Base-by-base conservation (phyloP, 148 eudicot genomes). In the Spergularia bocconei region DNA sequence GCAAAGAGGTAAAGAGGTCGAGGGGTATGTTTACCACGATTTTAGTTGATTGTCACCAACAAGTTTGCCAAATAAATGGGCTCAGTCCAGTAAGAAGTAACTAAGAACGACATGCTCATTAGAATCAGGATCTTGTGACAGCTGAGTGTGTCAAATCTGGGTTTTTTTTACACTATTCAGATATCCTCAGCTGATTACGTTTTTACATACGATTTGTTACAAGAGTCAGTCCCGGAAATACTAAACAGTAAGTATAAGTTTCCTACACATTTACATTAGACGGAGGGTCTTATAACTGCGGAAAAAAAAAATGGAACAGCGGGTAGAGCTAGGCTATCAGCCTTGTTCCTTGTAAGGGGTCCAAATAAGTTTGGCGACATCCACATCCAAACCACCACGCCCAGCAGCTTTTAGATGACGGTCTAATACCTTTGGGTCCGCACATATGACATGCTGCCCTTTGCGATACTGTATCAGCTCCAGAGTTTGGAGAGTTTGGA, bases 361-460 rank as follows among this genome's bases (percentile, higher is more conserved):
- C 98, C 98, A 94, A 33, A 94, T 94, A 76, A 94, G 83, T 77
- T 91, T 94, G 72, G 93, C 76, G 47, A 86, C 97, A 84, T 94
- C 93, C 17, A 91, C 96, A 20, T 88, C 98, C 55, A 91, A 91
- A 79, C 97, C 98, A 54, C 93, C 97, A 33, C 96, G 90, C 14
- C 98, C 98, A 54, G 98, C 98, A 76, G 98, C 97, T 86, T 91
- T 94, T 15, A 94, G 87, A 80, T 94, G 98, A 51, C 98, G 97
- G 70, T 94, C 98, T 80, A 94, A 79, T 15, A 94, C 93, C 89
- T 91, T 90, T 1, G 97, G 97, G 82, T 91, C 98, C 13, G 97
- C 98, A 72, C 97, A 94, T 78, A 94, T 91, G 11, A 91, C 97
- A 21, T 94, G 96, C 75, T 94, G 98, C 63, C 98, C 98, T 87